Evolutionary conservation across 2,329 filamentous ascomycete species (phyloP).

Genomic region (Phialophora chinensis): DNA sequence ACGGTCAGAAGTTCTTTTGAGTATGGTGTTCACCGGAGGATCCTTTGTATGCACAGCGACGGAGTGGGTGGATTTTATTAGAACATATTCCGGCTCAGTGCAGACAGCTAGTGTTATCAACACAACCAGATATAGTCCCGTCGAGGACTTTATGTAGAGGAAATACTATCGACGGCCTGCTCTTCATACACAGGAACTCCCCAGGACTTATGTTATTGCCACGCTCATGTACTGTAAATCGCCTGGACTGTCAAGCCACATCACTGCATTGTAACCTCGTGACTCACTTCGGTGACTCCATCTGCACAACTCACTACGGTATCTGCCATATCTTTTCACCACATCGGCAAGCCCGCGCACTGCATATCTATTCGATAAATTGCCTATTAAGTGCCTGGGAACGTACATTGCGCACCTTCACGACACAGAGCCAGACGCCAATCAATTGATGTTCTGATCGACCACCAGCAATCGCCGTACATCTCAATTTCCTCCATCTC

Average conservation of each 20-base stretch:
- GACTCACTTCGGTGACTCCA: not conserved
- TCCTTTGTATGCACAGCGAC: slow-evolving; percentile 29
- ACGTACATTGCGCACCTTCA: not conserved
- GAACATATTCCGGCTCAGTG: slow-evolving; percentile 1
- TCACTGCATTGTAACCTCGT: not conserved
- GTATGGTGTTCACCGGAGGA: too few species aligned
- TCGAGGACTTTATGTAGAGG: not conserved
- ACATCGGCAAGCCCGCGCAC: not conserved
- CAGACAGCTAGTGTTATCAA: not conserved
- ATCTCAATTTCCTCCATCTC: not conserved
- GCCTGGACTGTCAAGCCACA: not conserved
- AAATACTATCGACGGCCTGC: not conserved
- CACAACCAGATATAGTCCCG: not conserved
- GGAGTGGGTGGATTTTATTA: slow-evolving; percentile 5
- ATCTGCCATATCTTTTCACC: not conserved
- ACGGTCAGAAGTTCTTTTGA: not conserved
- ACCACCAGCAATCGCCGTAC: not conserved
- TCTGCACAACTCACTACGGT: not conserved
- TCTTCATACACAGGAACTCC: not conserved
- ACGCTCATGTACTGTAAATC: not conserved
- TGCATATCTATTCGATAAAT: not conserved
- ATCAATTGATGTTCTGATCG: not conserved
- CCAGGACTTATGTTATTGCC: not conserved
- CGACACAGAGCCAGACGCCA: not conserved
- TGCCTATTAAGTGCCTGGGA: not conserved